Percentiles rank a stretch among this genome's conserved stretches.
phyloP scores from a whole-genome alignment of 371 early-diverging fungal species.

The Circinella minor region DNA sequence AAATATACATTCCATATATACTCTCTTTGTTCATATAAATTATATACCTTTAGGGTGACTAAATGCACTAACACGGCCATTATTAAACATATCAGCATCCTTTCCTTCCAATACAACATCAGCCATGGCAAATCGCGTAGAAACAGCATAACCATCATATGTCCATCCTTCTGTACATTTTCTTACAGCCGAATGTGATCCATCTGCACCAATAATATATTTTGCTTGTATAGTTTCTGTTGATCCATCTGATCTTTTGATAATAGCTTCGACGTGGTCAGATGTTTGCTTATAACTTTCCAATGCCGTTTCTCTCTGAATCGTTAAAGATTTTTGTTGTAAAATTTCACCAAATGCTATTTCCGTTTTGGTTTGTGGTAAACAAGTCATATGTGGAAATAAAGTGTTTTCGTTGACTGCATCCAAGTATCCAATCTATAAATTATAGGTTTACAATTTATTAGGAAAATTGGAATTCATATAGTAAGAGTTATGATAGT shows the following conservation, averaged over 20 bases:
- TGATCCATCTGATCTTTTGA: constrained; percentile 5
- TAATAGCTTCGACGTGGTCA: constrained; percentile 24
- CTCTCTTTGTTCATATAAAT: background rate
- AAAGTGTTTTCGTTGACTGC: constrained; percentile 22
- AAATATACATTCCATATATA: background rate
- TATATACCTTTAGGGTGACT: constrained; percentile 7
- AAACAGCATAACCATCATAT: constrained; percentile 35
- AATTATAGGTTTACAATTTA: background rate
- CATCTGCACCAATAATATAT: constrained; percentile 49
- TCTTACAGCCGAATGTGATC: constrained; percentile 39
- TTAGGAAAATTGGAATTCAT: background rate
- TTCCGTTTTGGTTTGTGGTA: constrained; percentile 39
- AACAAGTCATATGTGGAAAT: constrained; percentile 34
- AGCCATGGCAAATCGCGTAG: constrained; percentile 33
- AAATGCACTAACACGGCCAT: constrained; percentile 13
- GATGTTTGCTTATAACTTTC: constrained; percentile 34
- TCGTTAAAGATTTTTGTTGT: constrained; percentile 5
- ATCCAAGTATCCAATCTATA: constrained; percentile 8
- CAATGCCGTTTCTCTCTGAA: constrained; percentile 39
- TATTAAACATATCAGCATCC: constrained; percentile 11
- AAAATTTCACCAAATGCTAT: constrained; percentile 12
- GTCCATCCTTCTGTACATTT: constrained; percentile 36
- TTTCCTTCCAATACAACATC: constrained; percentile 30
- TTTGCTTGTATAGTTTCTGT: constrained; percentile 20
- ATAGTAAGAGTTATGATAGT: background rate